Base-by-base conservation (phyloP, 768 basidiomycete species). In the Lactarius sp. region DNA sequence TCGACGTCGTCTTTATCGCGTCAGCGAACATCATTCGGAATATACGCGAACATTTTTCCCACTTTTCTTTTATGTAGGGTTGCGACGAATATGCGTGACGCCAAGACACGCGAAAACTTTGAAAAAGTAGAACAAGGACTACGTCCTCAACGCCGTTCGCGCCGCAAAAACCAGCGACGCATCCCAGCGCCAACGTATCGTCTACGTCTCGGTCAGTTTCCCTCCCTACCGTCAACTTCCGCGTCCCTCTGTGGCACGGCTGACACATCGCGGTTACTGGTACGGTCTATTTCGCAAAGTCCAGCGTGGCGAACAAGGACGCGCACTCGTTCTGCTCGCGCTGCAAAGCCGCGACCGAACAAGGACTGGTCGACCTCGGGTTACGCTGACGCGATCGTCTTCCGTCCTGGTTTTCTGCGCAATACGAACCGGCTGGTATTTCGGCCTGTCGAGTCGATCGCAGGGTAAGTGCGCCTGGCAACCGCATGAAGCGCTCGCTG, bases 311-410 rank as follows among this genome's bases (percentile, higher is more conserved):
- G 27, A 75, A 82, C 69, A 58, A 82, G 0, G 74, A 72, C 0
- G 83, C 86, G 4, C 65, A 60, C 0, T 79, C 86, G 68, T 73
- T 87, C 16, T 89, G 88, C 62, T 39, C 75, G 1, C 81, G 70
- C 85, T 84, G 82, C 68, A 91, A 91, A 74, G 90, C 87, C n/a
- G 74, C 84, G 22, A 92, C 90, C 0, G 90, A 92, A 72, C 75
- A 81, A 47, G 86, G 75, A 0, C 76, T 92, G 18, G 85, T 87
- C 0, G 73, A 73, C 3, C 73, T 91, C 10, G 88, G 87, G 12
- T 92, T 92, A 91, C 70, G 70, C 75, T 18, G 88, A 91, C 59
- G 83, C 84, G 2, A 83, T 91, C 62, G 72, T 89, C 53, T 85
- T 90, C 72, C 80, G 87, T 18, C 88, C 90, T 4, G 85, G 85